Percentiles rank a stretch among this genome's conserved stretches.
phyloP scores from a whole-genome alignment of 2,329 filamentous ascomycete genomes.

The Sporothrix sp. region DNA sequence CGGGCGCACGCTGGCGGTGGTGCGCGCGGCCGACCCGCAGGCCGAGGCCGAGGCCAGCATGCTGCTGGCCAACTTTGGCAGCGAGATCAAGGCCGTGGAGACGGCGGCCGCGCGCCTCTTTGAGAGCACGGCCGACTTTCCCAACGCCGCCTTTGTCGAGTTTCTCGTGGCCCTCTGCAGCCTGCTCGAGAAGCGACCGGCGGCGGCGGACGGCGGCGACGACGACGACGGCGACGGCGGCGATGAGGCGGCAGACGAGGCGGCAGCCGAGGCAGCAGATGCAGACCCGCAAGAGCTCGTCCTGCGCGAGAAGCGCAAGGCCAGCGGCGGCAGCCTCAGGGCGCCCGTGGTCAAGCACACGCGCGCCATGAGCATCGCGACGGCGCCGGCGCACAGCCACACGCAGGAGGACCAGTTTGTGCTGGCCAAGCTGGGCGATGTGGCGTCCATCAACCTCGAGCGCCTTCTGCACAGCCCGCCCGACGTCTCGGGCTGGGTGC shows the following conservation, averaged over 20 bases:
- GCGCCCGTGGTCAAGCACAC: constrained; percentile 28
- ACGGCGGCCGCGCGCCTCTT: constrained; percentile 76
- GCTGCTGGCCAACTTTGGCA: constrained; percentile 57
- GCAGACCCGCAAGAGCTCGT: not conserved
- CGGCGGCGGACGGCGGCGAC: too few species aligned
- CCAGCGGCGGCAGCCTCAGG: constrained; percentile 22
- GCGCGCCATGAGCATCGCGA: constrained; percentile 39
- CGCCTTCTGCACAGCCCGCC: constrained; percentile 61
- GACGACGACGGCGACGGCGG: not conserved
- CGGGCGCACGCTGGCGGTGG: constrained; percentile 40
- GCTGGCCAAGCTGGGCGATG: constrained; percentile 61
- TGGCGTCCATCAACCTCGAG: constrained; percentile 64
- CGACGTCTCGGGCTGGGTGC: constrained; percentile 64
- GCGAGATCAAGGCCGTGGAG: constrained; percentile 81
- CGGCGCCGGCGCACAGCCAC: constrained; percentile 35
- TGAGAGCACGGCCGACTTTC: constrained; percentile 87
- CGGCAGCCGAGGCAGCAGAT: constrained; percentile 26
- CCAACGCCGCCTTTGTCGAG: constrained; percentile 68
- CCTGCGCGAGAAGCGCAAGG: too few species aligned
- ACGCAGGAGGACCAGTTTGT: constrained; percentile 58
- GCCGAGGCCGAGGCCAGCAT: constrained; percentile 41
- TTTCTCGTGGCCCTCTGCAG: constrained; percentile 67
- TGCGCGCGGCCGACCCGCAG: constrained; percentile 36
- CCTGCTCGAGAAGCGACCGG: constrained; percentile 45
- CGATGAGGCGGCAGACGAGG: constrained; percentile 17